Evolutionary conservation across 163 green algal species (phyloP).

Genomic region (Coccomyxa subellipsoidea): DNA sequence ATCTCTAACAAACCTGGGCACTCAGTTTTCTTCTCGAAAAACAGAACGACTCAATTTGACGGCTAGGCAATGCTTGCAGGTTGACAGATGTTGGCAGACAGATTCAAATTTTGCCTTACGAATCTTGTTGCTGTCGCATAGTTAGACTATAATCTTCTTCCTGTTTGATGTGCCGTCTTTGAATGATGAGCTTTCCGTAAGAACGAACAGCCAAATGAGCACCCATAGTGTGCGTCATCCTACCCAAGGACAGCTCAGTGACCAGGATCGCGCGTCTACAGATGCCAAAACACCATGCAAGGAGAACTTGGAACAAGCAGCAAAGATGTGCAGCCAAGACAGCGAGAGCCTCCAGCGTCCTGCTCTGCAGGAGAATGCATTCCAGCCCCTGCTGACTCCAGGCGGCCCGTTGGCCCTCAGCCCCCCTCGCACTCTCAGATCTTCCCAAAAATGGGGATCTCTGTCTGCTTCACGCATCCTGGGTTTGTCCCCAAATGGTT

Average conservation of each 20-base stretch:
- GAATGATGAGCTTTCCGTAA: too few relatives aligned
- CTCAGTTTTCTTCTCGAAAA: too few relatives aligned
- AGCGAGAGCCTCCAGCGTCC: neutral
- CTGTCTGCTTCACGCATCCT: neutral
- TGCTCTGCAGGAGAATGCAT: neutral
- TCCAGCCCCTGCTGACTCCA: neutral
- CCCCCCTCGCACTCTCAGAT: neutral
- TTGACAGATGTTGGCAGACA: too few relatives aligned
- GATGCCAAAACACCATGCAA: neutral
- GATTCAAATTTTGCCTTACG: too few relatives aligned
- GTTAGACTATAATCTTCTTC: too few relatives aligned
- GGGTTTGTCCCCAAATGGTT: neutral
- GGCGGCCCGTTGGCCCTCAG: neutral
- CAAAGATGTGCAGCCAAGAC: neutral
- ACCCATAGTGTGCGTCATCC: too few relatives aligned
- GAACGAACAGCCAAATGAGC: too few relatives aligned
- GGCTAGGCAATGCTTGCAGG: too few relatives aligned
- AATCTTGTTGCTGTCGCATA: too few relatives aligned
- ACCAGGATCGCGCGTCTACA: neutral
- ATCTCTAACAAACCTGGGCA: too few relatives aligned
- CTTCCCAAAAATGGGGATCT: neutral
- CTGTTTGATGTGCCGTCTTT: too few relatives aligned
- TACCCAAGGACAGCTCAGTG: neutral
- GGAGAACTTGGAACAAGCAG: neutral
- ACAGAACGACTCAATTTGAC: too few relatives aligned